Conservation (phyloP, 371 early-diverging fungal species). For the Apophysomyces trapeziformis region DNA sequence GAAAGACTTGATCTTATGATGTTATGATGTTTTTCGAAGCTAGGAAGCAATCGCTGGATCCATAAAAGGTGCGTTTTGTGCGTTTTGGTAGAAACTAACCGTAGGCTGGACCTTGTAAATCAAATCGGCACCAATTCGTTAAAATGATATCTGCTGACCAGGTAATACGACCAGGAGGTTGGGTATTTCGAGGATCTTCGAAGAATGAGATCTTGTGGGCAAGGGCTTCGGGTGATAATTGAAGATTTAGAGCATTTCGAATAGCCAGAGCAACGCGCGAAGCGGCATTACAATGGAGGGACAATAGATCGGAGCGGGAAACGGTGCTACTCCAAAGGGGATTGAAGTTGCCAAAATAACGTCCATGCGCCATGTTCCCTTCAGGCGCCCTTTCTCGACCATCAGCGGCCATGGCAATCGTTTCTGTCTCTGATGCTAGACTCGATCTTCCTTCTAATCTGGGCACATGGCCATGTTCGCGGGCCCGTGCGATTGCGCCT, state of each 20-base stretch:
- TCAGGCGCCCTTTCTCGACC: constrained; percentile 41
- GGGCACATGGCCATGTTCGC: constrained; percentile 26
- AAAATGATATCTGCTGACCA: constrained; percentile 45
- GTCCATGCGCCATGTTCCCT: constrained; percentile 30
- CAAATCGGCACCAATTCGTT: constrained; percentile 52
- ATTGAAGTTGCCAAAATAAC: constrained; percentile 51
- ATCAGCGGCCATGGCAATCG: constrained; percentile 46
- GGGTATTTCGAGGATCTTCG: constrained; percentile 22
- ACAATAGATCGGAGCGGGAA: constrained; percentile 34
- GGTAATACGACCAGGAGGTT: constrained; percentile 21
- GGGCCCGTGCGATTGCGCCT: constrained; percentile 46
- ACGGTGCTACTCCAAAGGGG: constrained; percentile 29
- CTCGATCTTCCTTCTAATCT: constrained; percentile 40
- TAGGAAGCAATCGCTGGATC: no score
- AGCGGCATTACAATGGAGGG: constrained; percentile 25
- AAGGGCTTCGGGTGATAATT: constrained; percentile 40
- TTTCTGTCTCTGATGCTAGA: constrained; percentile 27
- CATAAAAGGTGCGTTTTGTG: no score
- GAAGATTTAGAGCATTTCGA: constrained; percentile 25
- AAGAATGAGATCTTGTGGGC: constrained; percentile 42
- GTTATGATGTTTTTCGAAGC: no score
- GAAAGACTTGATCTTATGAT: no score
- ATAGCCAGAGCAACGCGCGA: constrained; percentile 43
- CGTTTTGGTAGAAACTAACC: background rate
- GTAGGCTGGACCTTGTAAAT: constrained; percentile 35